Evolutionary conservation across 345 rosid species (phyloP).

Genomic region (Abelmoschus esculentus): DNA sequence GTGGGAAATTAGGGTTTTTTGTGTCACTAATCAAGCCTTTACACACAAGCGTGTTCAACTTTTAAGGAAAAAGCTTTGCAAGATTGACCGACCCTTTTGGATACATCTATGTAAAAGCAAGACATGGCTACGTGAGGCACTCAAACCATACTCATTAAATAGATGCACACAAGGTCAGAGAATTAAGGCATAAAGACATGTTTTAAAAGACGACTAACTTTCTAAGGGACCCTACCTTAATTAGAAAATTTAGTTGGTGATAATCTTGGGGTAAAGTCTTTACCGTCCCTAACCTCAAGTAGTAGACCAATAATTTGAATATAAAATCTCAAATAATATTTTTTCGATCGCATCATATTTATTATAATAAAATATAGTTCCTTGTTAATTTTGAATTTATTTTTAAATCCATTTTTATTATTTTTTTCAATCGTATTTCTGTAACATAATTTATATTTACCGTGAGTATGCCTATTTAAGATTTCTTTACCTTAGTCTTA

Average conservation of each 20-base stretch:
- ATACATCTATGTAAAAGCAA: slow-evolving; percentile 17
- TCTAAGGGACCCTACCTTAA: slow-evolving; percentile 23
- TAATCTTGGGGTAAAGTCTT: neutral
- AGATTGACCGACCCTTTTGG: slow-evolving; percentile 18
- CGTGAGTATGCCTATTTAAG: neutral
- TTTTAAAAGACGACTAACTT: slow-evolving; percentile 22
- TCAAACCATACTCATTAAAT: slow-evolving; percentile 20
- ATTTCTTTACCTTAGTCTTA: neutral
- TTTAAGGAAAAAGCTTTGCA: slow-evolving; percentile 14
- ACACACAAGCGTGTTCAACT: slow-evolving; percentile 38
- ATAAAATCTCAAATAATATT: no score
- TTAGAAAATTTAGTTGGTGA: slow-evolving; percentile 14
- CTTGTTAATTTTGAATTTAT: no score
- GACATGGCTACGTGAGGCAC: slow-evolving; percentile 32
- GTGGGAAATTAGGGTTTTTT: slow-evolving; percentile 30
- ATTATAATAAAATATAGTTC: no score
- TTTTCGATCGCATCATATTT: no score
- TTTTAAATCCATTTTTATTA: no score
- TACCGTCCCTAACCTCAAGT: neutral
- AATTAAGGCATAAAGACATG: slow-evolving; percentile 29
- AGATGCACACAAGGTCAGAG: slow-evolving; percentile 4
- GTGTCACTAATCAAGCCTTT: slow-evolving; percentile 19
- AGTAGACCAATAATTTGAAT: neutral
- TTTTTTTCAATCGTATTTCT: no score
- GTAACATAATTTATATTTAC: no score